Base-by-base conservation (phyloP, 2,329 filamentous ascomycete genomes). In the Fusarium heterosporum region DNA sequence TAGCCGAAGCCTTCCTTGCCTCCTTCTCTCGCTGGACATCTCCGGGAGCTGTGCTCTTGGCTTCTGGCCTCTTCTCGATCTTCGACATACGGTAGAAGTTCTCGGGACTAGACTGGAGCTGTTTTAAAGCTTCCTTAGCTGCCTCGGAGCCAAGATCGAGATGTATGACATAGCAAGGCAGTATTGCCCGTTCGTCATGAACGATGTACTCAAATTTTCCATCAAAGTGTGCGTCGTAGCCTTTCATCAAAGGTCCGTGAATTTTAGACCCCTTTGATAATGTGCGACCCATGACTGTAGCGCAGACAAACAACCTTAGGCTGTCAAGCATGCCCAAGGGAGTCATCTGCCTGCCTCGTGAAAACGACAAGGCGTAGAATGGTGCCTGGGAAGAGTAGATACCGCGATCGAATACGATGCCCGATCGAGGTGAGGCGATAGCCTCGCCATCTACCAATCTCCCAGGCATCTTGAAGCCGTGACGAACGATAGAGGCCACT, bases 121-220 rank as follows among this genome's bases (percentile, higher is more conserved):
- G n/a, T 12, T 39, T 22, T 11, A 70, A 42, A 12, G 64, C 74
- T 46, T 76, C 62, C 36, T 72, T 60, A 11, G 75, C 71, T 48
- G 76, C 72, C 4, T 78, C 73, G 16, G 69, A 66, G 6, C 78
- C 78, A 61, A 78, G 78, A 55, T 83, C 81, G 10, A 83, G 71
- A 56, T 83, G 80, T 7, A 83, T 73, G 11, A 83, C 80, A 53
- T 82, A 82, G 48, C 79, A 80, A 1, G 81, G 81, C 11, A 83
- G 69, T 11, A 83, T 81, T 45, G 79, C 79, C 5, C 75, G 72
- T 9, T 73, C 64, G n/a, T 81, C 72, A 62, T 83, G 82, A 13
- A 82, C 78, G 19, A 83, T 75, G 52, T 82, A 83, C 62, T 82
- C 80, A 19, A 76, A 66, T 3, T 62, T 64, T 9, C 73, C 67